Evolutionary conservation across 768 basidiomycete genomes (phyloP), one percentile per base, ranked within the genome.

Genomic region (Leucocoprinus birnbaumii): DNA sequence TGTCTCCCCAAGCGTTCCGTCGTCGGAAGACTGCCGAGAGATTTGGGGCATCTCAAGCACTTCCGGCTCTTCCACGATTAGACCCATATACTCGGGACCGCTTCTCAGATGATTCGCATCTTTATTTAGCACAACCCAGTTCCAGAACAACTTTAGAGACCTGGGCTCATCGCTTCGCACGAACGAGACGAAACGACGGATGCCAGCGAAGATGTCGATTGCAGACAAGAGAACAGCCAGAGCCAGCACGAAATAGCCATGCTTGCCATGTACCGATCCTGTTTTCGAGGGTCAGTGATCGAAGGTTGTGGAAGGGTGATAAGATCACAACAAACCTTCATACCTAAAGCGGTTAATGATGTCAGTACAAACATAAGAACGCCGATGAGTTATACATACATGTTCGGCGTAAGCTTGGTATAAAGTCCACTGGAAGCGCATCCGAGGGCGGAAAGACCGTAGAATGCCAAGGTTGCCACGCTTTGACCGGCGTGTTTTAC

Each of bases 361-460:
- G 58, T 66, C 48, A 65, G 65, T 56, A 55, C 59, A 48, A 51
- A 41, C 43, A 19, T 27, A 42, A 10, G 56, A 57, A 57, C 27
- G 18, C 44, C 41, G 27, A 56, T 31, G 21, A 46, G 58, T 18
- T 43, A 38, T 40, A 55, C 58, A 22, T 41, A 94, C 87, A 94
- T 85, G 68, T 95, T 79, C 2, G 91, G 91, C 0, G 91, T 93
- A 48, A 86, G 68, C 59, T 90, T 90, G 42, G 76, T 76, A 69
- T 98, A 97, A 21, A 90, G 65, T 2, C 77, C 76, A 61, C 86
- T 87, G 19, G 86, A 70, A 13, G 83, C 75, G 66, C 87, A 82
- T 3, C 91, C 91, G 38, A 95, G 65, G 1, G 74, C 67, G 50
- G 77, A 72, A 19, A 89, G 73, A 11, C 61, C 69, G 64, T 87